These are phyloP conservation scores for Pseudogymnoascus sp. DNA, from an alignment of 2,329 filamentous ascomycete species.

Conservation along the genomic window DNA sequence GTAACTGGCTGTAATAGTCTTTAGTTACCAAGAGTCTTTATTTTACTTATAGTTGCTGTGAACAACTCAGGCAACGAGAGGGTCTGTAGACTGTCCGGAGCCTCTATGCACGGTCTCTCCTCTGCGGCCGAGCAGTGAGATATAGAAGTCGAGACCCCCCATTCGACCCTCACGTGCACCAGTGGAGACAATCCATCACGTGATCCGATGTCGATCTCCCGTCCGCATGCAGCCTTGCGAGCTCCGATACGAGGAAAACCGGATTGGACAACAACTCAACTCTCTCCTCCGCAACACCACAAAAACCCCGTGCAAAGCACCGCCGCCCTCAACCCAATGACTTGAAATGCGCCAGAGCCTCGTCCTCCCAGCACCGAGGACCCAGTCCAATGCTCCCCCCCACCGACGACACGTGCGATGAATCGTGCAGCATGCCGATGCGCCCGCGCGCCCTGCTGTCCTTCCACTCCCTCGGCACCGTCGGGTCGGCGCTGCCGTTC, in stretches of 20 bases:
- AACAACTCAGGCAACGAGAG: not conserved
- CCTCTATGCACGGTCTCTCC: not conserved
- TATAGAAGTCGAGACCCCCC: not conserved
- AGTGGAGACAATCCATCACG: not conserved
- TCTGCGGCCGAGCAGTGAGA: no score
- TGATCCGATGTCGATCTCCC: not conserved
- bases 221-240: conserved; percentile 8
- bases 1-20: not conserved
- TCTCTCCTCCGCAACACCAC: not conserved
- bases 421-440: not conserved
- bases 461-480: not conserved
- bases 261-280: not conserved
- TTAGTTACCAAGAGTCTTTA: not conserved
- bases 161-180: not conserved
- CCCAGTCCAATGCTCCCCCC: conserved; percentile 23
- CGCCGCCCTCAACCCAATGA: not conserved
- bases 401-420: conserved; percentile 24
- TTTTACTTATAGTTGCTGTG: not conserved
- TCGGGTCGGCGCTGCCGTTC: conserved; percentile 49
- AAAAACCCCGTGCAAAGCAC: not conserved
- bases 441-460: not conserved
- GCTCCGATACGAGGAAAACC: not conserved
- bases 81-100: not conserved
- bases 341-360: not conserved
- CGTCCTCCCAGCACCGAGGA: conserved; percentile 13